A percentile compares a stretch with the other conserved stretches of the same genome.
Conservation (phyloP, 352 stramenopile genomes). For the Blastocystis hominis region DNA sequence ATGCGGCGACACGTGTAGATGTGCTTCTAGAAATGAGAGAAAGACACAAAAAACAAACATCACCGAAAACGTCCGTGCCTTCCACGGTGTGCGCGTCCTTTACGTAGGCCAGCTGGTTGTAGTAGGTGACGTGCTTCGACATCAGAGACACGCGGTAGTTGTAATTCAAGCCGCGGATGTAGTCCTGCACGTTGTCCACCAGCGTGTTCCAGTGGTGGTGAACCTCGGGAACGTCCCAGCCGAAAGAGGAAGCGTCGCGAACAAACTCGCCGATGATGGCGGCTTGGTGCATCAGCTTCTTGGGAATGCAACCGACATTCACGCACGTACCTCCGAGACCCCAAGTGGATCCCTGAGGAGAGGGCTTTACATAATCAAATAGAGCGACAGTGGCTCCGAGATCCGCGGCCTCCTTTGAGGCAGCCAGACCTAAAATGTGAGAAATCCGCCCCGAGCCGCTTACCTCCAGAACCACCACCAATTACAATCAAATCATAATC, state of each 20-base stretch:
- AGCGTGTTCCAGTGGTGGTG: slow-evolving; percentile 80
- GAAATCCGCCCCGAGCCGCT: not conserved
- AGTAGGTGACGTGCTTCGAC: slow-evolving; percentile 84
- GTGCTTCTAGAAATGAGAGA: slow-evolving; percentile 70
- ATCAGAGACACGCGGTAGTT: slow-evolving; percentile 89
- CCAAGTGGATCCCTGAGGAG: slow-evolving; percentile 75
- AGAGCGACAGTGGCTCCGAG: slow-evolving; percentile 84
- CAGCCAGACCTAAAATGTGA: slow-evolving; percentile 71
- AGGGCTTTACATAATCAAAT: slow-evolving; percentile 86
- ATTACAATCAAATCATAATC: not conserved
- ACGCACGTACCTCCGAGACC: slow-evolving; percentile 89
- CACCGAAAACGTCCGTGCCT: slow-evolving; percentile 70
- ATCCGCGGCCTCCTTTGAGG: slow-evolving; percentile 81
- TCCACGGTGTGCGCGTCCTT: slow-evolving; percentile 82
- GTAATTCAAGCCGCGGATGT: slow-evolving; percentile 95
- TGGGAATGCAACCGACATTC: no score
- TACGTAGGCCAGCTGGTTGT: slow-evolving; percentile 78
- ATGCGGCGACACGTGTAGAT: slow-evolving; percentile 80
- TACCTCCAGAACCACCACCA: not conserved
- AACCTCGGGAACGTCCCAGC: slow-evolving; percentile 66
- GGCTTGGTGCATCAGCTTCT: slow-evolving; percentile 96
- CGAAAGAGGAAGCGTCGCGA: slow-evolving; percentile 75
- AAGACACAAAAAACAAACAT: slow-evolving; percentile 60
- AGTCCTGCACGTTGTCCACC: slow-evolving; percentile 83
- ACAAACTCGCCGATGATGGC: slow-evolving; percentile 78